Base-by-base conservation (phyloP, 768 basidiomycete species). In the Scleroderma citrinum region DNA sequence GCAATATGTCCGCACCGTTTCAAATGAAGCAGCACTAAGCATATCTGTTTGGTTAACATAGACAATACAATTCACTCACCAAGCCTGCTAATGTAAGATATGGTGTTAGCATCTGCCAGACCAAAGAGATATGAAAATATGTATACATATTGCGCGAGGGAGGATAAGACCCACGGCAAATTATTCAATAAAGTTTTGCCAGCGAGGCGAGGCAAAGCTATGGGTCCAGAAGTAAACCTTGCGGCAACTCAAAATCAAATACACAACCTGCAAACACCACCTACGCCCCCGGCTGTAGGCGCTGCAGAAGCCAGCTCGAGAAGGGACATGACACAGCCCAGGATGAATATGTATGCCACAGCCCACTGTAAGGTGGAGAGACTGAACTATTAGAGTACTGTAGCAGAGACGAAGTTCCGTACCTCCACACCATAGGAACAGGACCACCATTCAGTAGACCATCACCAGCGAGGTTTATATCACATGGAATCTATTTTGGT, bases 201-300 rank as follows among this genome's bases (percentile, higher is more conserved):
- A 77, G 37, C 65, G 57, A 3, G 71, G 71, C 0, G 76, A 71
- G 2, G 74, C 64, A 13, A 72, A 62, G 6, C 61, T 60, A 51
- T 73, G 74, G 0, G 78, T 80, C 77, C 77, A 80, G 59, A 71
- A 80, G 56, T 78, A 80, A 8, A 78, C 56, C 71, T 70, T 16
- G 7, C 38, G 5, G 14, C 2, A 24, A 34, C 19, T 46, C 17
- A 45, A 48, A 37, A 29, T 20, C 26, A 29, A 19, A 13, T 17
- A 1, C 23, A n/a, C 5, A 17, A 7, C 37, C 11, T 7, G 13
- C n/a, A 1, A 21, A 44, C 26, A 29, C 36, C 44, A 57, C 72
- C 30, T 56, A 83, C 81, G 12, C 85, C 85, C 54, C 84, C 83
- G n/a, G 84, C 84, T 2, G 85, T 87, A 3, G 85, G 85, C 3